Evolutionary conservation across 148 eudicot genomes (phyloP), one percentile per base, ranked within the genome.

Genomic region (Amaranthus hypochondriacus): DNA sequence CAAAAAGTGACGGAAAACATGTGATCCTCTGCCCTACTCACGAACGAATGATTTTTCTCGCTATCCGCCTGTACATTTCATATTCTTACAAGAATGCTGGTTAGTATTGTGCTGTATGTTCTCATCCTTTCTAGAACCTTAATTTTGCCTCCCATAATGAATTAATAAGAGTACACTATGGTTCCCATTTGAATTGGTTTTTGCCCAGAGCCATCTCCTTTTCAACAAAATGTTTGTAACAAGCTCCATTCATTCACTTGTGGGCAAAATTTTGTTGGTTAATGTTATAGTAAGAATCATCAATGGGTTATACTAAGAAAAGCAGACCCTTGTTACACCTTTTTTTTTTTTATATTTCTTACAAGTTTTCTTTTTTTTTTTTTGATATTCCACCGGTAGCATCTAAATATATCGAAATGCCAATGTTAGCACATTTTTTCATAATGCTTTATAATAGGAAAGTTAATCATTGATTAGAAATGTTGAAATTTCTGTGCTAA

Each of bases 321-420:
- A n/a, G n/a, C n/a, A 0, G 1, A 28, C 1, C 1, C 0, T 0
- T 28, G 1, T 28, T 28, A 1, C 39, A 28, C 0, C 0, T 28
- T 28, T 28, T 28, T 28, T 28, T 28, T 28, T 0, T 28, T 0
- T 28, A 28, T 28, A 28, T 28, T 28, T n/a, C n/a, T n/a, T n/a
- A n/a, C n/a, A n/a, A n/a, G n/a, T n/a, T n/a, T n/a, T n/a, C n/a
- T n/a, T n/a, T n/a, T n/a, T n/a, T n/a, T n/a, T n/a, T n/a, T n/a
- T n/a, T n/a, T n/a, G n/a, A n/a, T n/a, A n/a, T n/a, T n/a, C n/a
- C n/a, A n/a, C n/a, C n/a, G n/a, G n/a, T n/a, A n/a, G n/a, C n/a
- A n/a, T n/a, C n/a, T n/a, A n/a, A n/a, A n/a, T n/a, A n/a, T n/a
- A n/a, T n/a, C n/a, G n/a, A n/a, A n/a, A n/a, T n/a, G n/a, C n/a